Conservation (phyloP, 495 filamentous ascomycete species). For the Lepidopterella palustris region DNA sequence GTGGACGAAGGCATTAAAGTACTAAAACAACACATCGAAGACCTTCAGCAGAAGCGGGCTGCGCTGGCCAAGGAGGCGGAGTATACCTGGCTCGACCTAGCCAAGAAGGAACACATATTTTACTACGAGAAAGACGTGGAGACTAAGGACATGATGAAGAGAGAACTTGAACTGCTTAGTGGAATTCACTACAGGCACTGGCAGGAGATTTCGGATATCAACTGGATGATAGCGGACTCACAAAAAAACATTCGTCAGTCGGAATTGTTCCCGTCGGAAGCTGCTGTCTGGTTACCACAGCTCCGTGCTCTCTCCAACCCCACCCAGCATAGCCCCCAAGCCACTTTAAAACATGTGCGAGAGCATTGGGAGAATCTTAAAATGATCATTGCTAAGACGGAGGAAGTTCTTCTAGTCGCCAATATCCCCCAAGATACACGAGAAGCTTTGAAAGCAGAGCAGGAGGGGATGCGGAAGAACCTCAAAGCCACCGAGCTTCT, state of each 20-base stretch:
- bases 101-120: background rate
- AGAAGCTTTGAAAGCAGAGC: background rate
- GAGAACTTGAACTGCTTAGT: background rate
- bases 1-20: background rate
- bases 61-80: background rate
- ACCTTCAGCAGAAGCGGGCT: background rate
- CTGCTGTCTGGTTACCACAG: background rate
- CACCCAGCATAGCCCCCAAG: background rate
- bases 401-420: background rate
- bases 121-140: background rate
- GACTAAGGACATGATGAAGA: background rate
- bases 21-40: background rate
- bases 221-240: conserved; percentile 12
- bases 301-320: background rate
- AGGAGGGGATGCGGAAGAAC: background rate
- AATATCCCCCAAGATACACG: background rate
- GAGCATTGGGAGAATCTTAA: background rate
- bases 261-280: background rate
- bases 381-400: too few species aligned
- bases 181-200: conserved; percentile 1
- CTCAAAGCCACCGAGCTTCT: background rate
- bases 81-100: conserved; percentile 8
- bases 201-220: background rate
- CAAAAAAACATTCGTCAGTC: conserved; percentile 7
- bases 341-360: background rate